These are phyloP conservation scores for Fraxinus cuspidata DNA, from an alignment of 257 asterid genomes.

Conservation along the genomic window DNA sequence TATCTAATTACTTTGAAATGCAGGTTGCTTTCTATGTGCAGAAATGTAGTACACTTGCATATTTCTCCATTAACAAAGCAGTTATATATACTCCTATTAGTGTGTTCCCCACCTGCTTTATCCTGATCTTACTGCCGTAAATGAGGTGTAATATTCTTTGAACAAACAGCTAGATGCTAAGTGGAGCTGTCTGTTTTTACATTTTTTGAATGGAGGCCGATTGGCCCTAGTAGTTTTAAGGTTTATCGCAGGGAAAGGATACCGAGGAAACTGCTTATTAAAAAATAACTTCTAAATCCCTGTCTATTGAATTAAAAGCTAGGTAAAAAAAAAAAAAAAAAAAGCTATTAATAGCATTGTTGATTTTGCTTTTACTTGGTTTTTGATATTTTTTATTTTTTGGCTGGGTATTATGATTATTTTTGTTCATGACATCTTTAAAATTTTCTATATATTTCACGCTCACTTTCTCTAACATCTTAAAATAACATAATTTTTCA, in stretches of 20 bases:
- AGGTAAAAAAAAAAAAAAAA: background rate
- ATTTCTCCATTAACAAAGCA: background rate
- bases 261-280: background rate
- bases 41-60: background rate
- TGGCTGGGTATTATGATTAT: background rate
- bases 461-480: background rate
- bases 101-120: background rate
- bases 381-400: background rate
- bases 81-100: background rate
- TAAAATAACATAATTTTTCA: background rate
- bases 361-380: background rate
- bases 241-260: background rate
- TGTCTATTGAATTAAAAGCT: background rate
- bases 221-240: background rate
- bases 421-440: background rate
- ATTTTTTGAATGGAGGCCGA: background rate
- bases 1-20: background rate
- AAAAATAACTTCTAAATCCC: background rate
- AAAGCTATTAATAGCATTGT: background rate
- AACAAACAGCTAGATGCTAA: background rate
- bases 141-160: background rate
- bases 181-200: background rate
- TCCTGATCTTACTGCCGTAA: background rate
- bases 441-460: background rate
- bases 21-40: background rate